phyloP scores from a whole-genome alignment of 2,329 filamentous ascomycete genomes.

The Cordyceps cateniannulata region DNA sequence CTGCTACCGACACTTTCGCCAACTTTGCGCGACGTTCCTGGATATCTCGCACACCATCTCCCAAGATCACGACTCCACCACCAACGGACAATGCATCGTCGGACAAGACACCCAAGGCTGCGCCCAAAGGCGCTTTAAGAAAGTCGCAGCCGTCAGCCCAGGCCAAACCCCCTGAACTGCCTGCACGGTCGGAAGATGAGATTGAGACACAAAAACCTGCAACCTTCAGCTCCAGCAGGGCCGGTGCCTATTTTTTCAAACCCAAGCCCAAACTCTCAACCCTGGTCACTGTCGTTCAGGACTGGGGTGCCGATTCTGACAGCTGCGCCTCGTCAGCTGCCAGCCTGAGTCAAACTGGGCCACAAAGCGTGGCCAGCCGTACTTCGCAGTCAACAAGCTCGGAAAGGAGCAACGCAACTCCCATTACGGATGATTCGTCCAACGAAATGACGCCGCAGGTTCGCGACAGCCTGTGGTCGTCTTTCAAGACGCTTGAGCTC shows the following conservation, averaged over 20 bases:
- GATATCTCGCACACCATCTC: constrained; percentile 46
- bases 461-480: constrained; percentile 48
- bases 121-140: constrained; percentile 20
- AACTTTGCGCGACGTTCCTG: constrained; percentile 46
- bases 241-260: constrained; percentile 44
- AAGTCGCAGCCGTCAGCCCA: constrained; percentile 18
- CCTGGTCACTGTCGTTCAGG: constrained; percentile 34
- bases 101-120: constrained; percentile 21
- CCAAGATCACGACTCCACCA: constrained; percentile 27
- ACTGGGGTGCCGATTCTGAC: constrained; percentile 28
- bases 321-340: constrained; percentile 42
- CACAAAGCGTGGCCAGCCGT: constrained; percentile 28
- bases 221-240: constrained; percentile 35
- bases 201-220: constrained; percentile 25
- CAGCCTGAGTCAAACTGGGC: constrained; percentile 37
- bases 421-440: constrained; percentile 38
- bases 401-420: constrained; percentile 30
- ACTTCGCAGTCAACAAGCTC: constrained; percentile 33
- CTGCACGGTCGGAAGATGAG: background rate
- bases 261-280: constrained; percentile 40
- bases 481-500: constrained; percentile 49
- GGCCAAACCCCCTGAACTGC: constrained; percentile 3
- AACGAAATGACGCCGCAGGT: constrained; percentile 36
- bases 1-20: constrained; percentile 40
- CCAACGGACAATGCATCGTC: constrained; percentile 17